Evolutionary conservation across 2,329 filamentous ascomycete genomes (phyloP).

Genomic region (Neoarthrinium moseri): DNA sequence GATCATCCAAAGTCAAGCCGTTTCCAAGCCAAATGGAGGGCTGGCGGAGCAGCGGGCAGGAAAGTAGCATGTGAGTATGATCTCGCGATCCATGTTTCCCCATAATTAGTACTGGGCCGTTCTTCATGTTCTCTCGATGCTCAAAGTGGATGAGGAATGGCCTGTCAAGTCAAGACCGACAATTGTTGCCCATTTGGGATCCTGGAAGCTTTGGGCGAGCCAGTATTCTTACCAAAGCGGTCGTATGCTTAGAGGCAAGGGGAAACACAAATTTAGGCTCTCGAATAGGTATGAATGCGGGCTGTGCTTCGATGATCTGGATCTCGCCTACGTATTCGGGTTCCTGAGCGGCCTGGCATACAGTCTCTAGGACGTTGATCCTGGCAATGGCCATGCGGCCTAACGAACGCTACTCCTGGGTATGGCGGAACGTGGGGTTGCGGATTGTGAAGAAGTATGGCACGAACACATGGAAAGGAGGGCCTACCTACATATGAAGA

Average conservation of each 20-base stretch:
- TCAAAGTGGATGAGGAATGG: neutral
- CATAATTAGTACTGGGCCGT: neutral
- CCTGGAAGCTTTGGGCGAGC: neutral
- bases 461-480: constrained; percentile 1
- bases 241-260: neutral
- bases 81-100: neutral
- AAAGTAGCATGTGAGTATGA: neutral
- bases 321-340: constrained; percentile 5
- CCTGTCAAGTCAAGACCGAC: neutral
- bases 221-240: neutral
- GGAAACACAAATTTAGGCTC: neutral
- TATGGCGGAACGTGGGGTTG: constrained; percentile 3
- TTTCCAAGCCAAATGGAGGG: neutral
- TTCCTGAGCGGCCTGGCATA: neutral
- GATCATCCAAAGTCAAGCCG: neutral
- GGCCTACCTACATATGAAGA: constrained; percentile 1
- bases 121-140: constrained; percentile 1
- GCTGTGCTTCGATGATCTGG: neutral
- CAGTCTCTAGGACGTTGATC: too few species aligned
- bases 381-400: neutral
- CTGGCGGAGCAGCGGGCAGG: too few species aligned
- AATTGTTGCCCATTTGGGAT: neutral
- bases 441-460: neutral
- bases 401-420: neutral
- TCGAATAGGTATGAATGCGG: neutral